These are phyloP conservation scores for Epichloe coenophiala DNA, from an alignment of 2,329 filamentous ascomycete species.

Conservation along the genomic window DNA sequence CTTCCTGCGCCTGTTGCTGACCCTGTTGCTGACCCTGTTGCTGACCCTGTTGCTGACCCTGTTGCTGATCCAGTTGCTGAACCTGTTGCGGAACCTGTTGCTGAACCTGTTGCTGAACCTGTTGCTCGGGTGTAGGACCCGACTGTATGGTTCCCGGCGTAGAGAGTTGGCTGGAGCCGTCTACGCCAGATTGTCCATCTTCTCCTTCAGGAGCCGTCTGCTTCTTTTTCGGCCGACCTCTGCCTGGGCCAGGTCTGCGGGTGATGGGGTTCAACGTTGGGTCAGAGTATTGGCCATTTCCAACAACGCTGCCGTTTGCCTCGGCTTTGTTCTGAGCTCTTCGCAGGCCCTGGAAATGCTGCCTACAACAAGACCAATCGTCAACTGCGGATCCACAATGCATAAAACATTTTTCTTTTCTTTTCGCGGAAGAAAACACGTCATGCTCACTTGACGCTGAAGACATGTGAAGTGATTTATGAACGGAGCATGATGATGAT, in stretches of 20 bases:
- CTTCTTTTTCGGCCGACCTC: conserved; percentile 38
- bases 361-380: conserved; percentile 22
- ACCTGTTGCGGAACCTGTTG: neutral
- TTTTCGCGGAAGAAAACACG: too few relatives aligned
- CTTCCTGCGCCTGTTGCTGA: too few relatives aligned
- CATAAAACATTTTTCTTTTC: neutral
- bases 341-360: conserved; percentile 48
- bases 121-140: neutral
- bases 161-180: neutral
- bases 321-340: conserved; percentile 41
- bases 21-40: neutral
- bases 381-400: neutral
- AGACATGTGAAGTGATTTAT: neutral
- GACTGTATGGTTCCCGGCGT: neutral
- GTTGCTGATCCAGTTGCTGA: neutral
- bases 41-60: neutral
- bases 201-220: neutral
- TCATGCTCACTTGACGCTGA: neutral
- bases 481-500: neutral
- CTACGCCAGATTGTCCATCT: neutral
- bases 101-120: neutral
- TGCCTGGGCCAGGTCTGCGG: conserved; percentile 43
- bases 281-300: conserved; percentile 29
- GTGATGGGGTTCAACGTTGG: conserved; percentile 45
- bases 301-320: conserved; percentile 18